A percentile compares a stretch with the other conserved stretches of the same genome.
These are phyloP conservation scores for Candida tammaniensis DNA, from an alignment of 805 yeast species.

Conservation along the genomic window DNA sequence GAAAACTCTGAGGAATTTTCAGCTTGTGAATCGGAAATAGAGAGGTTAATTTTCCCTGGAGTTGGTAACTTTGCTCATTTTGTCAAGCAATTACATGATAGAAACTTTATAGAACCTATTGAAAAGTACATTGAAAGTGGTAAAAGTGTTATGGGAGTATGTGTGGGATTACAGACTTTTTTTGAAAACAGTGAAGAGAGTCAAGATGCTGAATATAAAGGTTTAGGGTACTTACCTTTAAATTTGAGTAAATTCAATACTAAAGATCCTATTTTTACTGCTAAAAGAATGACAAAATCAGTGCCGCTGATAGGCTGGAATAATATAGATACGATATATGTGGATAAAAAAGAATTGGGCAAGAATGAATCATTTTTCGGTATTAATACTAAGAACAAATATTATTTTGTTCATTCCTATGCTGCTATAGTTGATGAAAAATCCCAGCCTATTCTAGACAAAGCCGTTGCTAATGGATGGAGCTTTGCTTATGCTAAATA, in stretches of 20 bases:
- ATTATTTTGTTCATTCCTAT: conserved; percentile 93
- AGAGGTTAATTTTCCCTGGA: conserved; percentile 80
- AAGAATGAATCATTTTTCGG: conserved; percentile 49
- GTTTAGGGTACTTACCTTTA: conserved; percentile 46
- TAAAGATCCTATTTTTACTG: conserved; percentile 31
- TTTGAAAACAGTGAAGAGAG: conserved; percentile 77
- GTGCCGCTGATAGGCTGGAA: conserved; percentile 99
- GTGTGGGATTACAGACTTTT: conserved; percentile 92
- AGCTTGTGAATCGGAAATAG: conserved; percentile 40
- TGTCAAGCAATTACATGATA: conserved; percentile 61
- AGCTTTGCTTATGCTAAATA: conserved; percentile 68
- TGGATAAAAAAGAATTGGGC: conserved; percentile 21
- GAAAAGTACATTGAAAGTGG: conserved; percentile 69
- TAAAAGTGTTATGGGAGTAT: conserved; percentile 89
- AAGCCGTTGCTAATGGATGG: conserved; percentile 52
- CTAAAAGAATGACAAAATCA: conserved; percentile 51
- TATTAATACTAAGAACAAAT: conserved; percentile 64
- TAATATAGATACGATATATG: conserved; percentile 31
- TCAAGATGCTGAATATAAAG: conserved; percentile 53
- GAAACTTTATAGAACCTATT: conserved; percentile 67
- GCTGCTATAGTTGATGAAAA: conserved; percentile 61
- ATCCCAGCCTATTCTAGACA: conserved; percentile 24
- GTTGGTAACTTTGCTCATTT: conserved; percentile 98
- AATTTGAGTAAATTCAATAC: conserved; percentile 53
- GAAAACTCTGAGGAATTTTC: conserved; percentile 55